These are phyloP conservation scores for Phytophthora pinifolia DNA, from an alignment of 352 stramenopile species.

Conservation along the genomic window DNA sequence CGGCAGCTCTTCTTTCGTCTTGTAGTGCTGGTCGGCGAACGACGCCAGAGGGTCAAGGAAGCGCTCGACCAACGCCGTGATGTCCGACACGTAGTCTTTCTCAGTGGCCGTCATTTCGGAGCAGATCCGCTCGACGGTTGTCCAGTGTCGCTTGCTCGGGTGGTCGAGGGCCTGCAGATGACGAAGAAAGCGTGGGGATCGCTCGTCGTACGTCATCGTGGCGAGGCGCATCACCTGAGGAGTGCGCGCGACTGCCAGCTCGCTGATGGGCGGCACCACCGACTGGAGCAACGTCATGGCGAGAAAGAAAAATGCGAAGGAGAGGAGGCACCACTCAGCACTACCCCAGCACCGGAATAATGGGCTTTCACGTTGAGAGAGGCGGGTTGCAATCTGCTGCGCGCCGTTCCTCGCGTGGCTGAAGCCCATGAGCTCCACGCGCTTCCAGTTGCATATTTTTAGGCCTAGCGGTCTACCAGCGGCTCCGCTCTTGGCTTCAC, in stretches of 20 bases:
- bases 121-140: conserved; percentile 29
- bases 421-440: conserved; percentile 11
- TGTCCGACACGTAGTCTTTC: conserved; percentile 34
- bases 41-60: conserved; percentile 28
- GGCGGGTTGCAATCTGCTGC: conserved; percentile 14
- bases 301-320: conserved; percentile 3
- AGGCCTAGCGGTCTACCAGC: conserved; percentile 4
- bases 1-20: conserved; percentile 18
- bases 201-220: conserved; percentile 19
- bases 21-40: conserved; percentile 14
- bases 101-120: conserved; percentile 33
- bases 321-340: neutral
- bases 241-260: conserved; percentile 8
- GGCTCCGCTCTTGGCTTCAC: conserved; percentile 13
- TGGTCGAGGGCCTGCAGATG: conserved; percentile 28
- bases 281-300: conserved; percentile 17
- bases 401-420: neutral
- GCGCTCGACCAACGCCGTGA: conserved; percentile 18
- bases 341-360: neutral
- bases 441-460: conserved; percentile 18
- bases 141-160: conserved; percentile 31
- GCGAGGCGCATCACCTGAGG: conserved; percentile 23
- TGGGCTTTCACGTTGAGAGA: conserved; percentile 14
- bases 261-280: conserved; percentile 16
- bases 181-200: conserved; percentile 30